Base-by-base conservation (phyloP, 2,329 filamentous ascomycete species). In the Ophiosphaerella narmari region DNA sequence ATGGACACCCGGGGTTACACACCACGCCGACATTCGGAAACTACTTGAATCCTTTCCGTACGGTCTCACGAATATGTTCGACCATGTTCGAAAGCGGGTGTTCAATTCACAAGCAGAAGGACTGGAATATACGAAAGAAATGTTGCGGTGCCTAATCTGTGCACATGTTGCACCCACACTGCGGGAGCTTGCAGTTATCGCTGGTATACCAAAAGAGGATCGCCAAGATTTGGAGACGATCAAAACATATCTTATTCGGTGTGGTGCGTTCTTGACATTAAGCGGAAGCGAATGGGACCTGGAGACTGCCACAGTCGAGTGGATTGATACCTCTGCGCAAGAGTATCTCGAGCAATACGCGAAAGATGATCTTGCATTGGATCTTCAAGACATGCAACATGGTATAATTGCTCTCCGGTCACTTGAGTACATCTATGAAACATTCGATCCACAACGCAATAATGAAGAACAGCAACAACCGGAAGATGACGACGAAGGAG, bases 91-190 rank as follows among this genome's bases (percentile, higher is more conserved):
- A 2, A 62, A 60, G 38, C 47, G 62, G 13, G 46, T 65, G 11
- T 43, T 65, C 0, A 40, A 57, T 18, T 50, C 60, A 9, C 34
- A 41, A 8, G 46, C 56, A 7, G 44, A 61, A 18, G 55, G 57
- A 8, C 42, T 62, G 13, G 60, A 64, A 41, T 64, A 64, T 26
- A 63, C 62, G 1, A 65, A 65, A 39, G 62, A 65, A 38, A 60
- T 65, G 14, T 36, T 64, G 18, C 50, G 62, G 16, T 63, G 57
- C 35, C 37, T 54, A 3, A 54, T 61, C 23, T 36, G 55, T 21
- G 55, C 58, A 7, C 51, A 54, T n/a, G 49, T 56, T 24, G 59
- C 56, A 3, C 62, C 60, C 11, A 64, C 60, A 11, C 43, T 65
- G 46, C 53, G 59, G 13, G 60, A 65, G 23, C 55, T 65, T 14